Conservation (phyloP, 2,329 filamentous ascomycete species). For the Mycosphaerella sp. region DNA sequence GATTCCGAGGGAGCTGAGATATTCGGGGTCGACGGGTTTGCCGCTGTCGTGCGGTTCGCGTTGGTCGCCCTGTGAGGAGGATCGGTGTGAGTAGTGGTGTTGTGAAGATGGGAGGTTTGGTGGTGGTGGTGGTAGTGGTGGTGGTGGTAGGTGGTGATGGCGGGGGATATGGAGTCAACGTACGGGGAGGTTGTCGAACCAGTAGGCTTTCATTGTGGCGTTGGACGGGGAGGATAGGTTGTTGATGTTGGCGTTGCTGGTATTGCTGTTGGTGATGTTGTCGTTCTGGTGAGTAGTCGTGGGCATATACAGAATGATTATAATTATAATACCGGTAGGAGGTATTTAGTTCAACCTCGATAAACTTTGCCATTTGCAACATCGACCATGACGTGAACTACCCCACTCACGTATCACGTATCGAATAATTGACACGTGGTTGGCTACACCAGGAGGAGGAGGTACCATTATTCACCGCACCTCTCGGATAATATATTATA, state of each 20-base stretch:
- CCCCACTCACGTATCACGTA: neutral
- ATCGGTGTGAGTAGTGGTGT: slow-evolving; percentile 3
- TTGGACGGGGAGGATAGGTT: neutral
- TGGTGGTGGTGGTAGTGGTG: neutral
- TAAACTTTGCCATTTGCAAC: neutral
- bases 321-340: no score
- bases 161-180: slow-evolving; percentile 13
- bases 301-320: no score
- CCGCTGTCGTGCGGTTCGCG: slow-evolving; percentile 84
- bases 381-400: neutral
- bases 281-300: no score
- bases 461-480: neutral
- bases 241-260: no score
- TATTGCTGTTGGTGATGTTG: neutral
- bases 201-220: slow-evolving; percentile 60
- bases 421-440: neutral
- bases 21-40: slow-evolving; percentile 55
- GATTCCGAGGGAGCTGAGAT: slow-evolving; percentile 71
- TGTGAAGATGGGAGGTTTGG: no score
- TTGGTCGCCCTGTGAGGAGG: slow-evolving; percentile 71
- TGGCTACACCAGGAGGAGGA: neutral
- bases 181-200: slow-evolving; percentile 62
- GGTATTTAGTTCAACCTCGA: neutral
- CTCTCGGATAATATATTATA: neutral
- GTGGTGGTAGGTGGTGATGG: neutral